These are phyloP conservation scores for Cladobotryum mycophilum DNA, from an alignment of 2,329 filamentous ascomycete genomes.

Conservation along the genomic window DNA sequence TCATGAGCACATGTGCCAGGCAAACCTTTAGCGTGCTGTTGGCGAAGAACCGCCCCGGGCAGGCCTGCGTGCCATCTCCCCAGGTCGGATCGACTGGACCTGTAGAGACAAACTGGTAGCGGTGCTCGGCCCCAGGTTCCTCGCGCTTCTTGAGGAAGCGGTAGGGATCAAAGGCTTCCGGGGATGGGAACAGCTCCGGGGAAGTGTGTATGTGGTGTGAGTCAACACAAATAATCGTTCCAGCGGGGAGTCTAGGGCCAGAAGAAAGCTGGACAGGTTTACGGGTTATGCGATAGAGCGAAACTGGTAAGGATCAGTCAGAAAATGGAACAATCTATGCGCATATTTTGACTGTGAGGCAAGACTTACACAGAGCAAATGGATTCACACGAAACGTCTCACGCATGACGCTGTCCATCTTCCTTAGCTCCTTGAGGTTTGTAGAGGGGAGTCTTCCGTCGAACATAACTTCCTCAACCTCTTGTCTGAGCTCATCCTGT, in stretches of 20 bases:
- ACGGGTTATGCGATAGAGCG: conserved; percentile 31
- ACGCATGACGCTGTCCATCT: conserved; percentile 44
- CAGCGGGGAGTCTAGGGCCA: conserved; percentile 36
- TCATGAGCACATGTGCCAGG: conserved; percentile 39
- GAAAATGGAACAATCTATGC: too few species aligned
- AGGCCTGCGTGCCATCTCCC: conserved; percentile 47
- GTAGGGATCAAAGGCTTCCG: conserved; percentile 37
- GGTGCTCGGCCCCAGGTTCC: conserved; percentile 22
- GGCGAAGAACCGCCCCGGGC: conserved; percentile 48
- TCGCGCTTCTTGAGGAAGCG: conserved; percentile 37
- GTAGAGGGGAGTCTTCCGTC: too few species aligned
- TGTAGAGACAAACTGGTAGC: conserved; percentile 42
- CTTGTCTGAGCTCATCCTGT: too few species aligned
- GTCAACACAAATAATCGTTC: conserved; percentile 29
- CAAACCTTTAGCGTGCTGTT: conserved; percentile 46
- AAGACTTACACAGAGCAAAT: too few species aligned
- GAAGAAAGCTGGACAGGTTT: conserved; percentile 39
- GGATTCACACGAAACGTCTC: conserved; percentile 21
- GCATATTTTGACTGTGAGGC: too few species aligned
- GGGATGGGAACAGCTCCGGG: conserved; percentile 16
- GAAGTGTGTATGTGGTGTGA: conserved; percentile 6
- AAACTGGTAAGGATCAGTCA: too few species aligned
- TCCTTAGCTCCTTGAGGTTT: conserved; percentile 27
- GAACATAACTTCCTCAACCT: too few species aligned
- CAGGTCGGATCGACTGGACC: conserved; percentile 42